Evolutionary conservation across 2,329 filamentous ascomycete species (phyloP).

Genomic region (Stenocarpella maydis): DNA sequence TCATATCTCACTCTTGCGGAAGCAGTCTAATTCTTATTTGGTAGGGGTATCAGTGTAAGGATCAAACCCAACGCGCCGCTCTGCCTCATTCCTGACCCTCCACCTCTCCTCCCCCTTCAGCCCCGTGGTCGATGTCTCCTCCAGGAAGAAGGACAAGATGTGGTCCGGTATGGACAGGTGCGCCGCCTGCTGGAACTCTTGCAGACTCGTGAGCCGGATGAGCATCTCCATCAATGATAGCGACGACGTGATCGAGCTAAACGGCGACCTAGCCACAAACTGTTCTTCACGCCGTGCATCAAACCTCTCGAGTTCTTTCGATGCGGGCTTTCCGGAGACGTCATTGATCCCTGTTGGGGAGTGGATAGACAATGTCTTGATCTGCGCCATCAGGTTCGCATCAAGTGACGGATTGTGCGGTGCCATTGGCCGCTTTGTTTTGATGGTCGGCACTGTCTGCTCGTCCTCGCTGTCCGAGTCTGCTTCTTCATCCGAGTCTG

Average conservation of each 20-base stretch:
- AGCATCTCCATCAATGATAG: conserved; percentile 87
- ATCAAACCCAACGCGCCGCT: conserved; percentile 62
- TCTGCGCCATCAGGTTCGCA: conserved; percentile 50
- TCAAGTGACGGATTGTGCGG: conserved; percentile 44
- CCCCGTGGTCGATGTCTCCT: conserved; percentile 63
- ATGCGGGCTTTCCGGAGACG: conserved; percentile 6
- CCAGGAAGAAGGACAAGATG: conserved; percentile 86
- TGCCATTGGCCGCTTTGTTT: conserved; percentile 14
- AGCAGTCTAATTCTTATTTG: conserved; percentile 36
- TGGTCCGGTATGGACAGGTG: conserved; percentile 92
- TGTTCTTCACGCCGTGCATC: conserved; percentile 38
- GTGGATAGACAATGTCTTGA: conserved; percentile 50
- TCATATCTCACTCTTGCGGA: background rate
- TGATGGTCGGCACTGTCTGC: conserved; percentile 38
- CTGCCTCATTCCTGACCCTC: conserved; percentile 55
- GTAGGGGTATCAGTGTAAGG: conserved; percentile 58
- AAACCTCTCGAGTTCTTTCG: conserved; percentile 16
- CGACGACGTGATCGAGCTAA: conserved; percentile 62
- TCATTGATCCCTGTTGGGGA: conserved; percentile 29
- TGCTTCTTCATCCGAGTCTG: conserved; percentile 47
- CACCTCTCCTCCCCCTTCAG: conserved; percentile 55
- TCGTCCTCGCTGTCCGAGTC: conserved; percentile 41
- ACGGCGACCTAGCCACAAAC: conserved; percentile 54
- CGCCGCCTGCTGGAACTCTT: conserved; percentile 90
- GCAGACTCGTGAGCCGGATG: conserved; percentile 83